Conservation (phyloP, 805 yeast genomes). For the Myxozyma melibiosi region DNA sequence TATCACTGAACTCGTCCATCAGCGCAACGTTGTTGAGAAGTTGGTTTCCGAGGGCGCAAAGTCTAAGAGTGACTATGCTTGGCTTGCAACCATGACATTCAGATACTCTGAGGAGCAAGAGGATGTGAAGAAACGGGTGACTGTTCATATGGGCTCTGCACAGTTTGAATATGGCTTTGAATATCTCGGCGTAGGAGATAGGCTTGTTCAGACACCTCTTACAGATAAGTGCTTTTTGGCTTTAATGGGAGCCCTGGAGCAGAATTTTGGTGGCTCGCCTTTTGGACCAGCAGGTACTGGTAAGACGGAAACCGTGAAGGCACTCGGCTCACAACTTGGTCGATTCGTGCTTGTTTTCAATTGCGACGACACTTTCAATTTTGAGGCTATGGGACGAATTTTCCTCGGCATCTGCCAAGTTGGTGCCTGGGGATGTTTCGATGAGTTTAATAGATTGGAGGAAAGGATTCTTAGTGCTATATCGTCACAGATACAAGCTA, state of each 20-base stretch:
- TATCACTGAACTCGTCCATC: slow-evolving; percentile 70
- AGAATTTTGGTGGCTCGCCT: slow-evolving; percentile 82
- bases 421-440: slow-evolving; percentile 96
- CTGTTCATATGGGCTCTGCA: slow-evolving; percentile 56
- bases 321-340: slow-evolving; percentile 78
- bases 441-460: slow-evolving; percentile 85
- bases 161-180: slow-evolving; percentile 72
- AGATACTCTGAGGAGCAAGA: slow-evolving; percentile 38
- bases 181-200: slow-evolving; percentile 73
- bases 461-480: slow-evolving; percentile 77
- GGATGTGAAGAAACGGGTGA: slow-evolving; percentile 28
- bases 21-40: slow-evolving; percentile 46
- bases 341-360: slow-evolving; percentile 81
- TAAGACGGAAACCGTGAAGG: slow-evolving; percentile 87
- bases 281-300: slow-evolving; percentile 99
- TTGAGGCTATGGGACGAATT: slow-evolving; percentile 73
- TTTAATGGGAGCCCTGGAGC: slow-evolving; percentile 73
- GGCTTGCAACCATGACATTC: slow-evolving; percentile 60
- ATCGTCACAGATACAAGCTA: slow-evolving; percentile 73
- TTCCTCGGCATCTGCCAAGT: slow-evolving; percentile 76
- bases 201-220: slow-evolving; percentile 75
- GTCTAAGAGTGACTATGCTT: slow-evolving; percentile 40
- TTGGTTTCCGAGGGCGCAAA: slow-evolving; percentile 31
- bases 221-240: slow-evolving; percentile 64
- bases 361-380: slow-evolving; percentile 89